phyloP scores from a whole-genome alignment of 2,329 filamentous ascomycete species.

The Claviceps sp. region DNA sequence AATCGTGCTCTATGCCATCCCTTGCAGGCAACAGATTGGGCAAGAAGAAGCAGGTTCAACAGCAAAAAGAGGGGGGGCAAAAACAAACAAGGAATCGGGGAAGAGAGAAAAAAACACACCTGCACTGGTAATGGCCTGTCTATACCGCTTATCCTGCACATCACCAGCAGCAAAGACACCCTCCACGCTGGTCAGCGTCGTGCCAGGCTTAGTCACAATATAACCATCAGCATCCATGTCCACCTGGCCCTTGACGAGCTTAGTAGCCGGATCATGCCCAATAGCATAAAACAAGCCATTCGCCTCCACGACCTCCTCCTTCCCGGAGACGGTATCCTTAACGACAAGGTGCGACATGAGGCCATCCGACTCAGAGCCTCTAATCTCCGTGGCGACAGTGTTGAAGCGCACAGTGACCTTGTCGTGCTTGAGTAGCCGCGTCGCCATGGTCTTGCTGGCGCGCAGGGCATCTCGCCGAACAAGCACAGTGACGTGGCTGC shows the following conservation, averaged over 20 bases:
- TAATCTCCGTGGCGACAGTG: slow-evolving; percentile 66
- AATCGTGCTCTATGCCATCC: too few species aligned
- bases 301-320: slow-evolving; percentile 72
- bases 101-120: slow-evolving; percentile 41
- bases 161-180: slow-evolving; percentile 96
- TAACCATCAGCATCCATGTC: slow-evolving; percentile 85
- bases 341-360: slow-evolving; percentile 82
- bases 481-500: slow-evolving; percentile 83
- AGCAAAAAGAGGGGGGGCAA: background rate
- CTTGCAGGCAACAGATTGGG: background rate
- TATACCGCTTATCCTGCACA: slow-evolving; percentile 96
- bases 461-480: slow-evolving; percentile 78
- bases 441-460: slow-evolving; percentile 85
- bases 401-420: slow-evolving; percentile 90
- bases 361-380: slow-evolving; percentile 62
- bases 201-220: slow-evolving; percentile 77
- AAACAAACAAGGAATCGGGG: background rate
- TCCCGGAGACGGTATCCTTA: slow-evolving; percentile 62
- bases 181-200: slow-evolving; percentile 72
- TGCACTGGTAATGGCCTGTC: slow-evolving; percentile 94
- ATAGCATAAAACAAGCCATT: slow-evolving; percentile 96
- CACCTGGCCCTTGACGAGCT: slow-evolving; percentile 81
- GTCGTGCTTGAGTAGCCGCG: slow-evolving; percentile 64
- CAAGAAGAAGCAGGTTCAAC: background rate
- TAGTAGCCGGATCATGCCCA: slow-evolving; percentile 86